Evolutionary conservation across 345 rosid species (phyloP).

Genomic region (Aegle marmelos): DNA sequence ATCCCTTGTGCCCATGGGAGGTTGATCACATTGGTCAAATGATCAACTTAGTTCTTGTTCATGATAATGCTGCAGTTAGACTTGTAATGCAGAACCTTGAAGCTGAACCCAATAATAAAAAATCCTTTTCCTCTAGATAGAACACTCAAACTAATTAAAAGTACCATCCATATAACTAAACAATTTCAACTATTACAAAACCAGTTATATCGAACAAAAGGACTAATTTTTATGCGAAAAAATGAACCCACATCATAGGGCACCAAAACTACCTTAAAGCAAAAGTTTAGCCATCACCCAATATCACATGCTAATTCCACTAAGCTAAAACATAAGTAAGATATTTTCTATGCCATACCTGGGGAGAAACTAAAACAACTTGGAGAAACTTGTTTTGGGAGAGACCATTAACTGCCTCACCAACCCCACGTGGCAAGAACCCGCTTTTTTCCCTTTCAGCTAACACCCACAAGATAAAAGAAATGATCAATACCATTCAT

Average conservation of each 20-base stretch:
- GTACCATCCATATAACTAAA: background rate
- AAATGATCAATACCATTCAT: background rate
- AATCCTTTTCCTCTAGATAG: background rate
- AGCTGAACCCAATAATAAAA: background rate
- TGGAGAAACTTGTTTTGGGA: conserved; percentile 61
- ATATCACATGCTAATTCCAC: background rate
- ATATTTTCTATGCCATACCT: conserved; percentile 33
- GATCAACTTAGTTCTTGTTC: background rate
- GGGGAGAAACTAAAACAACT: conserved; percentile 94
- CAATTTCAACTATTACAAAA: background rate
- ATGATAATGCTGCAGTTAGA: background rate
- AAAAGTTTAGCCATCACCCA: background rate
- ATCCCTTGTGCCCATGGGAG: background rate
- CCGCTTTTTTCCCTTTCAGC: conserved; percentile 42
- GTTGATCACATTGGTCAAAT: background rate
- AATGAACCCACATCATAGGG: background rate
- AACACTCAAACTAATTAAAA: background rate
- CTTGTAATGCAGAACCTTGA: background rate
- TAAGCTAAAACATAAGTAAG: background rate
- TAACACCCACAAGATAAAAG: conserved; percentile 15
- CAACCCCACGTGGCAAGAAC: conserved; percentile 43
- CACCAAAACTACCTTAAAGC: background rate
- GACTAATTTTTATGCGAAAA: background rate
- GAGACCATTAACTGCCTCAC: conserved; percentile 36
- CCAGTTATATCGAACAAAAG: background rate